These are phyloP conservation scores for Chalciporus sphaerocephalus DNA, from an alignment of 768 basidiomycete genomes.

Conservation along the genomic window DNA sequence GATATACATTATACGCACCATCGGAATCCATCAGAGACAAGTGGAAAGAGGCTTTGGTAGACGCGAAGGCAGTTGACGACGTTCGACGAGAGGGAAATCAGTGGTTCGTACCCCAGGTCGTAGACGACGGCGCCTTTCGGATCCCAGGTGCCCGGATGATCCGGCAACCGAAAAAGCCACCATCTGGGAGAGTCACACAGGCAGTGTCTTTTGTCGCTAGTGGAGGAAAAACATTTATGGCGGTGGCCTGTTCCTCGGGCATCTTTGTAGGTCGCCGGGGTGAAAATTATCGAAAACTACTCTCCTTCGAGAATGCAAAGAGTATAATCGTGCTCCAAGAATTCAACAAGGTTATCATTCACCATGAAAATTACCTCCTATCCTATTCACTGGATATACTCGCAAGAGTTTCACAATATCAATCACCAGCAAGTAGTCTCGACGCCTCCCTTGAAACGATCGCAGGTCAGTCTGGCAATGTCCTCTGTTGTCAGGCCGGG, in stretches of 20 bases:
- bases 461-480: conserved; percentile 46
- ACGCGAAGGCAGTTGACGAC: conserved; percentile 60
- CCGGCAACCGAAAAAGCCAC: conserved; percentile 27
- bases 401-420: conserved; percentile 51
- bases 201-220: conserved; percentile 56
- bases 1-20: conserved; percentile 69
- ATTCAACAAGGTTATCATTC: conserved; percentile 67
- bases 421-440: conserved; percentile 43
- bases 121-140: conserved; percentile 64
- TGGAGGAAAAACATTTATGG: conserved; percentile 53
- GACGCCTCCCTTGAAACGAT: conserved; percentile 60
- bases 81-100: conserved; percentile 70
- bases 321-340: conserved; percentile 55
- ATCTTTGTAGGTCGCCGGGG: conserved; percentile 60
- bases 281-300: conserved; percentile 51
- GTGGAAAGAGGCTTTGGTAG: conserved; percentile 58
- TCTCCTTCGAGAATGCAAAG: conserved; percentile 47
- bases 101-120: conserved; percentile 61
- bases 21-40: conserved; percentile 54
- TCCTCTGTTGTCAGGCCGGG: conserved; percentile 60
- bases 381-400: conserved; percentile 73
- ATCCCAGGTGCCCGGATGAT: conserved; percentile 35
- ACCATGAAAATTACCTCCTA: conserved; percentile 51
- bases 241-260: conserved; percentile 62
- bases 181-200: conserved; percentile 56